phyloP scores from a whole-genome alignment of 2,329 filamentous ascomycete genomes.

The Colletotrichum somersetense region DNA sequence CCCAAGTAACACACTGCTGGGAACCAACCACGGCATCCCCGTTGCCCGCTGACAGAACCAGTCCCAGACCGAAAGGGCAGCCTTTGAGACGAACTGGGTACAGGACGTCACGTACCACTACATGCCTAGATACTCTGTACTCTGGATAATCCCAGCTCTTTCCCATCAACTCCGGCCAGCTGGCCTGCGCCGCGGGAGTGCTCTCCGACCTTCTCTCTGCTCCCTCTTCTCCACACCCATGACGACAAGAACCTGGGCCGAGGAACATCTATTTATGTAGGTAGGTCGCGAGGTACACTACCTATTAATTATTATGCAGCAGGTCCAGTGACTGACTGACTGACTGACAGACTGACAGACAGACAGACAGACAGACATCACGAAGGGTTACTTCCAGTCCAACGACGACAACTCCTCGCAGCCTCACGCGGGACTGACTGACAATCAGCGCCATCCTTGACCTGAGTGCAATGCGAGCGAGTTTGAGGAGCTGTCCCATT shows the following conservation, averaged over 20 bases:
- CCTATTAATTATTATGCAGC: too few species aligned
- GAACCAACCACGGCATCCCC: slow-evolving; percentile 7
- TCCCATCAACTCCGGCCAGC: not conserved
- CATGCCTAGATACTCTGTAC: not conserved
- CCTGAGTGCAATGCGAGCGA: not conserved
- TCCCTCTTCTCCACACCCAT: slow-evolving; percentile 20
- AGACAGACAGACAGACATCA: not conserved
- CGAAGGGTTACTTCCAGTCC: not conserved
- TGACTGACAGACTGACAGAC: too few species aligned
- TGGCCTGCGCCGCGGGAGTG: not conserved
- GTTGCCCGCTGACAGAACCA: not conserved
- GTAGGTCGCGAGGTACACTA: not conserved
- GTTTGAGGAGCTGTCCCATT: not conserved
- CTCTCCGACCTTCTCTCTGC: not conserved
- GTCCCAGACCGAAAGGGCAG: not conserved
- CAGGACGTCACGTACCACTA: not conserved
- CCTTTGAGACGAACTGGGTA: slow-evolving; percentile 1
- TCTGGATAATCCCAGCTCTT: not conserved
- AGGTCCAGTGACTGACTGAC: not conserved
- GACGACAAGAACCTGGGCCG: slow-evolving; percentile 25
- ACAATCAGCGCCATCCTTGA: slow-evolving; percentile 1
- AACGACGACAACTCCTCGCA: not conserved
- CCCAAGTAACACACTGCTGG: not conserved
- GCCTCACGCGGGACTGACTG: not conserved
- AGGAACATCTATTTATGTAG: not conserved